These are phyloP conservation scores for Glomus cerebriforme DNA, from an alignment of 192 early-diverging fungal genomes.

Conservation along the genomic window DNA sequence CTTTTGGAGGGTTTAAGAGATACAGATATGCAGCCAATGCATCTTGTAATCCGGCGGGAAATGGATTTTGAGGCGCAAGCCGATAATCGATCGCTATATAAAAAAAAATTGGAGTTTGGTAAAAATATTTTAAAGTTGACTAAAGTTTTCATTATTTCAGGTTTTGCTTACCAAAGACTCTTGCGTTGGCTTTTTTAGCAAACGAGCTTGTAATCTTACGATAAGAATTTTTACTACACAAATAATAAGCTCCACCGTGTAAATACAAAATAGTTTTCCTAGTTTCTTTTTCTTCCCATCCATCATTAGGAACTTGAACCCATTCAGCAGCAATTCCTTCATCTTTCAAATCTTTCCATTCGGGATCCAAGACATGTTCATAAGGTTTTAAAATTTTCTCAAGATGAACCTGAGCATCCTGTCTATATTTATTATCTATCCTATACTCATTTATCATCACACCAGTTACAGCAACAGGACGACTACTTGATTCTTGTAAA, in stretches of 20 bases:
- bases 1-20: conserved; percentile 55
- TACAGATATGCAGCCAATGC: conserved; percentile 72
- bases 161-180: conserved; percentile 45
- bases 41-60: conserved; percentile 84
- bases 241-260: conserved; percentile 76
- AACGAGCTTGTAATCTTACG: conserved; percentile 45
- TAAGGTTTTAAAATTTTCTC: conserved; percentile 35
- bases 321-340: conserved; percentile 42
- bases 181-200: conserved; percentile 49
- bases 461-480: conserved; percentile 19
- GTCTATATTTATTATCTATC: too few species aligned
- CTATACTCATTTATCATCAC: too few species aligned
- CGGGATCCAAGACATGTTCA: conserved; percentile 46
- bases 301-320: conserved; percentile 36
- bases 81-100: conserved; percentile 70
- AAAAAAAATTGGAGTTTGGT: not conserved
- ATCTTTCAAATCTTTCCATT: conserved; percentile 46
- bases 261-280: conserved; percentile 66
- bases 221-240: conserved; percentile 43
- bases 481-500: conserved; percentile 36
- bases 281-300: conserved; percentile 26
- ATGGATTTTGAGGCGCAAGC: conserved; percentile 77
- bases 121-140: too few species aligned
- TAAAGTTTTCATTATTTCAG: not conserved
- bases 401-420: conserved; percentile 38